Evolutionary conservation across 495 filamentous ascomycete genomes (phyloP), one percentile per base, ranked within the genome.

Genomic region (Penicillium argentinense): DNA sequence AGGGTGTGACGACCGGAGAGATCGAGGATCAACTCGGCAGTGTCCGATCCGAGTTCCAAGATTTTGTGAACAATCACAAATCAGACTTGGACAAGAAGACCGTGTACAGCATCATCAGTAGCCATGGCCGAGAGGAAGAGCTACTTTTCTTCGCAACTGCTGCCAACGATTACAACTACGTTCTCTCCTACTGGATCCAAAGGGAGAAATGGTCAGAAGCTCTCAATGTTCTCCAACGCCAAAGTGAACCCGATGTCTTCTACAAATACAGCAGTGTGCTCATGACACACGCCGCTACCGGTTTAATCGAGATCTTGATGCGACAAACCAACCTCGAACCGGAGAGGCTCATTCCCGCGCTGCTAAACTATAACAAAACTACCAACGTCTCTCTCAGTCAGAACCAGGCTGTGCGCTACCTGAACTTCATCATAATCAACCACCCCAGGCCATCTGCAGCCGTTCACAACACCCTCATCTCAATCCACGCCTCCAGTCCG

Each of bases 401-500:
- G 61, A 97, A 97, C 52, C 93, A 97, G 74, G 93, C 93, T 5
- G 80, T 97, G 18, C 86, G 95, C 14, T 98, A 97, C 59, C 85
- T 98, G 9, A 86, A 88, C 36, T 95, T 90, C 64, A 88, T 91
- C 51, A 95, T 97, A 57, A 89, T 92, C 63, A 85, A 95, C 56
- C 83, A 90, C 36, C 79, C 86, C 24, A 87, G 86, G 9, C 78
- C 82, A 3, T 87, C 95, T 42, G 81, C 93, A 4, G 92, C 93
- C n/a, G 84, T 98, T 17, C 93, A 98, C 67, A 98, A 97, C 63
- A 97, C 95, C 0, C 80, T 98, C 21, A 88, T 98, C 47, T 95
- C 90, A 32, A 95, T 97, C 39, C 95, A 96, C 63, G 95, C 93
- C 13, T 91, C 91, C 2, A 85, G 93, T 57, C 75, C 82, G 12